Base-by-base conservation (phyloP, 106 monocot species). In the Hemerocallis citrina region DNA sequence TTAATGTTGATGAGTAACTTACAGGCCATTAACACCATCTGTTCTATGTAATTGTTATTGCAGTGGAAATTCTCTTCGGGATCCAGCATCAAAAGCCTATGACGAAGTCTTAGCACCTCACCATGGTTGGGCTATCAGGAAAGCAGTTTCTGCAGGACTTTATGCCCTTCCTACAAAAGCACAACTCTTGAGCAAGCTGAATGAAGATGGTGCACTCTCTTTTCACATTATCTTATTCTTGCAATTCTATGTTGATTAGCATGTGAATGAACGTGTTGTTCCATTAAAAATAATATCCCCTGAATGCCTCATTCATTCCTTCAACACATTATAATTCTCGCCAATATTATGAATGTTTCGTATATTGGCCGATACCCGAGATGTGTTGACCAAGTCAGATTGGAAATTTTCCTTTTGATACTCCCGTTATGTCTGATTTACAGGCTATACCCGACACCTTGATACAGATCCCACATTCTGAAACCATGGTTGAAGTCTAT, bases 121-220 rank as follows among this genome's bases (percentile, higher is more conserved):
- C 62, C 95, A 96, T 79, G 84, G 84, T 42, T 81, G 84, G 95
- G 78, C 67, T 38, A 81, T 96, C 24, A 79, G 81, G 55, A 86
- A 84, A 66, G 90, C 86, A 39, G 95, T 96, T 63, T 73, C 73
- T 40, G 79, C 81, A 3, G 90, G 86, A 37, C 79, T 90, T 73
- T 84, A 89, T 69, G 66, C 76, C 1, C 81, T 96, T 66, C 90
- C 90, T 39, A 68, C 90, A 47, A 90, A 69, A 59, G 65, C 84
- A 23, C 90, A 91, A 55, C 84, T 96, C 40, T 61, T 96, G 68
- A 78, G 63, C 71, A 90, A 81, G 57, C 45, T 95, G 23, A 90
- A 96, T 68, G 95, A 90, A 76, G 84, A 96, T 67, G 90, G 95
- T 96, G 45, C 46, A 66, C 74, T 35, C 28, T 55, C 16, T 4